Conservation (phyloP, 768 basidiomycete species). For the Amanita rubescens region DNA sequence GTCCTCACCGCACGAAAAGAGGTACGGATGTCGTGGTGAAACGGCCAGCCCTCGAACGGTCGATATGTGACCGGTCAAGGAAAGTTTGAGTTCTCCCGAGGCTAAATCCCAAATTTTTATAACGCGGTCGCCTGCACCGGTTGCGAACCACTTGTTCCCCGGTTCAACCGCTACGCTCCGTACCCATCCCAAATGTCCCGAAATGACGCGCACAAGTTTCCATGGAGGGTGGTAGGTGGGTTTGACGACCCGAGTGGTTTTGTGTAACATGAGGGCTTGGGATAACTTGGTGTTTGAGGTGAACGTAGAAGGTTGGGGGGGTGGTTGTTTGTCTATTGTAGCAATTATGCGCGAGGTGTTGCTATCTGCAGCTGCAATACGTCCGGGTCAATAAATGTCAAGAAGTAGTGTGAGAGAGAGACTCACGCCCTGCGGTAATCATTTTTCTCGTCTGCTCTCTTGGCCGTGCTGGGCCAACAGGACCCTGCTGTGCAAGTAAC, state of each 20-base stretch:
- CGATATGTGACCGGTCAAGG: slow-evolving; percentile 94
- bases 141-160: slow-evolving; percentile 98
- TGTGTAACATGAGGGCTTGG: slow-evolving; percentile 87
- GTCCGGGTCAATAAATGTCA: not conserved
- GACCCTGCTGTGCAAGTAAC: slow-evolving; percentile 72
- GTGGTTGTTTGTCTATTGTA: slow-evolving; percentile 67
- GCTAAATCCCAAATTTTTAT: slow-evolving; percentile 99
- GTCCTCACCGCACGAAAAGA: slow-evolving; percentile 97
- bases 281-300: slow-evolving; percentile 60
- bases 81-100: slow-evolving; percentile 94
- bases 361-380: slow-evolving; percentile 30
- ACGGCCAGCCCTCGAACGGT: slow-evolving; percentile 95
- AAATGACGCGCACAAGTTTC: slow-evolving; percentile 95
- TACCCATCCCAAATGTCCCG: slow-evolving; percentile 98
- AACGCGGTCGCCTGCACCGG: slow-evolving; percentile 95
- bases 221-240: slow-evolving; percentile 94
- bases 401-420: slow-evolving; percentile 8
- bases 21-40: slow-evolving; percentile 87
- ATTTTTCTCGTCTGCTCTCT: slow-evolving; percentile 53
- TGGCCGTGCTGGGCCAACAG: slow-evolving; percentile 75
- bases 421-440: slow-evolving; percentile 65
- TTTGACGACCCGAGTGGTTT: slow-evolving; percentile 89
- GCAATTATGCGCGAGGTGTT: slow-evolving; percentile 66
- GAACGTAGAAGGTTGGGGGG: slow-evolving; percentile 63
- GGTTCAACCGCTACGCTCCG: slow-evolving; percentile 94